Evolutionary conservation across 257 asterid genomes (phyloP).

Genomic region (Thymus quinquecostatus): DNA sequence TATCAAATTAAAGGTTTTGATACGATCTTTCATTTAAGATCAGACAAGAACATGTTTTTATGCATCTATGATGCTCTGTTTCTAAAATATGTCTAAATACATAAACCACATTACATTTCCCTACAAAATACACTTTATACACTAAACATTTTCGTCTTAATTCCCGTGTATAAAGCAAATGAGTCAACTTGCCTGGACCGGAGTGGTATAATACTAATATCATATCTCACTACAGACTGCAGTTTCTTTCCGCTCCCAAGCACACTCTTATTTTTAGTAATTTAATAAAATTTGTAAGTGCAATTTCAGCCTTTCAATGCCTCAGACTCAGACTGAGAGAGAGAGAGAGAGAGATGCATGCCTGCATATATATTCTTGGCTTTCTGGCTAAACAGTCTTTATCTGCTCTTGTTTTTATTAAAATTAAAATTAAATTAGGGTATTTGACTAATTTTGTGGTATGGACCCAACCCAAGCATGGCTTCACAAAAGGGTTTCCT

Average conservation of each 20-base stretch:
- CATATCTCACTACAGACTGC: neutral
- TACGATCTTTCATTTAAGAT: no score
- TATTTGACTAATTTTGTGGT: neutral
- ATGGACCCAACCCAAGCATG: slow-evolving; percentile 33
- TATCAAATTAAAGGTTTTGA: no score
- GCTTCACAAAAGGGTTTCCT: slow-evolving; percentile 25
- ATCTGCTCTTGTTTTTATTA: neutral
- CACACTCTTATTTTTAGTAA: slow-evolving; percentile 18
- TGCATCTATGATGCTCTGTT: no score
- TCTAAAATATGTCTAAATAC: no score
- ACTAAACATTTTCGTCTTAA: no score
- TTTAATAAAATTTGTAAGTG: neutral
- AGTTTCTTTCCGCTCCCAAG: slow-evolving; percentile 19
- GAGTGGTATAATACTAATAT: no score
- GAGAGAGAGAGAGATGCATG: slow-evolving; percentile 26
- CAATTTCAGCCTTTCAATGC: slow-evolving; percentile 1
- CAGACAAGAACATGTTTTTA: no score
- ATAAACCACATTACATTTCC: no score
- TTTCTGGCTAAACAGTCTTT: slow-evolving; percentile 23
- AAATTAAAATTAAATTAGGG: neutral
- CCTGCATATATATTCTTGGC: slow-evolving; percentile 37
- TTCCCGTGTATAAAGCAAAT: no score
- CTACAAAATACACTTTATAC: no score
- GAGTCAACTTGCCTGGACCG: no score
- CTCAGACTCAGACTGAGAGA: neutral